Evolutionary conservation across 768 basidiomycete species (phyloP).

Genomic region (Xerocomus brunneocitrinus): DNA sequence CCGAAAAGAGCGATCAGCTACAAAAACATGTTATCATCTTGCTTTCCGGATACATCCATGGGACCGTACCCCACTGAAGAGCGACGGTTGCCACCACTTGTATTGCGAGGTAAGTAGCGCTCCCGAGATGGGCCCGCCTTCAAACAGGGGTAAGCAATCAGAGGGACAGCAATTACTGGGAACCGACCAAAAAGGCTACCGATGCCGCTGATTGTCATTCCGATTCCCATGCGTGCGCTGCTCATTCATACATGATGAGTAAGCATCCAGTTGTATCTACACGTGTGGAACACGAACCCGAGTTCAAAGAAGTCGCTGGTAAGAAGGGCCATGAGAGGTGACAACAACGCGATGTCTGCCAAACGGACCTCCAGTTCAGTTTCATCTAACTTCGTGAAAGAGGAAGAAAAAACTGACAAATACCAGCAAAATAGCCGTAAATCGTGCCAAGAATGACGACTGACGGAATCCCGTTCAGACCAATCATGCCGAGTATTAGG

Average conservation of each 20-base stretch:
- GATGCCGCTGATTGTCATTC: conserved; percentile 4
- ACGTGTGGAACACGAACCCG: no score
- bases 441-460: conserved; percentile 37
- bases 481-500: conserved; percentile 43
- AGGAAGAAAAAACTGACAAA: conserved; percentile 7
- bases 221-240: conserved; percentile 23
- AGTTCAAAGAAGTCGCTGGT: no score
- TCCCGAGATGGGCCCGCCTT: conserved; percentile 53
- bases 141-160: not conserved
- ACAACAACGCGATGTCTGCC: conserved; percentile 35
- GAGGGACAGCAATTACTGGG: not conserved
- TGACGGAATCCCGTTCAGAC: conserved; percentile 30
- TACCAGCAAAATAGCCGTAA: conserved; percentile 47
- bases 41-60: not conserved
- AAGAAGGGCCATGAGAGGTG: conserved; percentile 29
- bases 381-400: not conserved
- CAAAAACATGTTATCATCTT: not conserved
- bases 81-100: conserved; percentile 51
- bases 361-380: not conserved
- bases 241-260: no score
- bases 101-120: conserved; percentile 47
- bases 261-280: no score
- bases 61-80: conserved; percentile 42
- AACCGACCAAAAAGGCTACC: conserved; percentile 22
- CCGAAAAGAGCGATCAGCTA: not conserved